phyloP scores from a whole-genome alignment of 2,329 filamentous ascomycete species.

The Beauveria rudraprayagi region DNA sequence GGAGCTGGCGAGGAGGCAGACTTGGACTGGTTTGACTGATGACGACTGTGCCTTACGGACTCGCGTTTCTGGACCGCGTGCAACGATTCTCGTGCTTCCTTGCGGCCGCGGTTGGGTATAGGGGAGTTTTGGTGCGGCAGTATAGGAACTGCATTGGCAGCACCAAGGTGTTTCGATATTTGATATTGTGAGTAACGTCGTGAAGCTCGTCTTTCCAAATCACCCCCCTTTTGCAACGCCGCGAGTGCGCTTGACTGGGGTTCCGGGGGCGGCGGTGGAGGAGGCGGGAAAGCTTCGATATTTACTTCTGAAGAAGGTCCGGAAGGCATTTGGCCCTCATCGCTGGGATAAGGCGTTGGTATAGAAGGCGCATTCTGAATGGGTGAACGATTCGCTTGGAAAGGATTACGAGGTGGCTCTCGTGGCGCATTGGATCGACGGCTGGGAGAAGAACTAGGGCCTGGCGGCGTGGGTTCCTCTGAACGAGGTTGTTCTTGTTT shows the following conservation, averaged over 20 bases:
- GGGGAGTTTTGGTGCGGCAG: conserved; percentile 77
- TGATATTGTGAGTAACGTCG: conserved; percentile 93
- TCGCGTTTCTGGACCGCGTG: conserved; percentile 54
- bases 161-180: conserved; percentile 86
- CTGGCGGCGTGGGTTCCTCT: conserved; percentile 19
- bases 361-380: conserved; percentile 64
- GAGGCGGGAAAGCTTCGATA: conserved; percentile 61
- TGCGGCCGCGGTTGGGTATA: conserved; percentile 73
- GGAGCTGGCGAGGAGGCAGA: conserved; percentile 44
- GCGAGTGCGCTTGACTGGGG: conserved; percentile 85
- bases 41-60: conserved; percentile 41
- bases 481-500: conserved; percentile 29
- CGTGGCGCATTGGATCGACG: conserved; percentile 39
- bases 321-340: conserved; percentile 44
- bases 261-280: conserved; percentile 58
- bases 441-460: conserved; percentile 35
- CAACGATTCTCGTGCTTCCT: conserved; percentile 76
- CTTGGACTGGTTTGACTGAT: conserved; percentile 37
- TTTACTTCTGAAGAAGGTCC: conserved; percentile 37
- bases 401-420: conserved; percentile 43
- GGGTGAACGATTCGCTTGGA: conserved; percentile 54
- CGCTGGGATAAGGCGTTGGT: conserved; percentile 61
- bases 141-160: conserved; percentile 75
- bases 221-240: conserved; percentile 82
- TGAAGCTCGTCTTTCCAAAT: conserved; percentile 86